Evolutionary conservation across 805 yeast genomes (phyloP).

Genomic region (Ogataea minuta): DNA sequence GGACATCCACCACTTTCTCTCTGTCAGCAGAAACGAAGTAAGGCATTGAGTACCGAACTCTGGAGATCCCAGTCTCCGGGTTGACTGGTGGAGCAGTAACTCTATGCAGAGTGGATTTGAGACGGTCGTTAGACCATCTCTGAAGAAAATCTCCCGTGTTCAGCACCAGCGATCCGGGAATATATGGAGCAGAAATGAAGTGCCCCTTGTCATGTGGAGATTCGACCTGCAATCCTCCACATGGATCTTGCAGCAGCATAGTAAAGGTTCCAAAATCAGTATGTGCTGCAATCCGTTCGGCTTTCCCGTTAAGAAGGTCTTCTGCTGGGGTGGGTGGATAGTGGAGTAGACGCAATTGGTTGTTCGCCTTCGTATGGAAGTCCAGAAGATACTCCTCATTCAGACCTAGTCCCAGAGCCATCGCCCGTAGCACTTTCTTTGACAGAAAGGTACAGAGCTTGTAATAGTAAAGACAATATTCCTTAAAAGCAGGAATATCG

Average conservation of each 20-base stretch:
- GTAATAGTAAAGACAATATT: conserved; percentile 18
- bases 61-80: conserved; percentile 16
- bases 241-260: conserved; percentile 34
- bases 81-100: conserved; percentile 32
- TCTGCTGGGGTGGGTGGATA: conserved; percentile 32
- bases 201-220: conserved; percentile 30
- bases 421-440: conserved; percentile 25
- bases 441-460: conserved; percentile 25
- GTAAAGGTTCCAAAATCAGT: conserved; percentile 39
- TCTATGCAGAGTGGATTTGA: conserved; percentile 40
- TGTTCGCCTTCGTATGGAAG: conserved; percentile 27
- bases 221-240: conserved; percentile 40
- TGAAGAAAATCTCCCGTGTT: conserved; percentile 40
- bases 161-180: conserved; percentile 36
- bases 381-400: conserved; percentile 29
- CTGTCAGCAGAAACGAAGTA: conserved; percentile 27
- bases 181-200: conserved; percentile 29
- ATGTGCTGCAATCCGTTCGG: conserved; percentile 40
- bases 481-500: conserved; percentile 31
- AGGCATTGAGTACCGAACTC: conserved; percentile 31
- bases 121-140: conserved; percentile 39
- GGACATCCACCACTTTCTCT: conserved; percentile 18
- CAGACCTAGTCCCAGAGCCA: conserved; percentile 33
- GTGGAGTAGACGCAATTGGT: conserved; percentile 35
- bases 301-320: conserved; percentile 27